Conservation (phyloP, 352 stramenopile species). For the Globisporangium alternatum region DNA sequence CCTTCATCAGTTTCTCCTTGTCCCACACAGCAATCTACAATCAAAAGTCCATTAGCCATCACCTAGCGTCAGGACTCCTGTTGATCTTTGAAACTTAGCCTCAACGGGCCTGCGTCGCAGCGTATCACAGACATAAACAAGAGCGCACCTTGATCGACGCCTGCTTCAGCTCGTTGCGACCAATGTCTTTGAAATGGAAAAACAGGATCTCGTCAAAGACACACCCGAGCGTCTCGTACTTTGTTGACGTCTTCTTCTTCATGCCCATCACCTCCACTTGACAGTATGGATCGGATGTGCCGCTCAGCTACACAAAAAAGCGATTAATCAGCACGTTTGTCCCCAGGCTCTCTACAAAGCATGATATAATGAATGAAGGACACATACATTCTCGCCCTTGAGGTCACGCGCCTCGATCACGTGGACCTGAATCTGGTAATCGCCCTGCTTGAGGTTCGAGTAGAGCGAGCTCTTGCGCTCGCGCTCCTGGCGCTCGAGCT, state of each 20-base stretch:
- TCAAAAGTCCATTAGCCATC: neutral
- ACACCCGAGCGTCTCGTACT: slow-evolving; percentile 73
- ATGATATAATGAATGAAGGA: neutral
- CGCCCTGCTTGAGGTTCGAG: slow-evolving; percentile 57
- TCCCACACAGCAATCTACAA: slow-evolving; percentile 69
- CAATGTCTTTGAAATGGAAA: slow-evolving; percentile 87
- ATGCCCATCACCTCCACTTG: slow-evolving; percentile 70
- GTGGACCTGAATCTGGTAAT: slow-evolving; percentile 86
- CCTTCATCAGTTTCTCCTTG: slow-evolving; percentile 59
- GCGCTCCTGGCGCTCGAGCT: slow-evolving; percentile 50
- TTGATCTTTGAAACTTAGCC: no score
- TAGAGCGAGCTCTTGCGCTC: slow-evolving; percentile 48
- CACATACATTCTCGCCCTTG: slow-evolving; percentile 81
- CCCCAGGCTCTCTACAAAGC: no score
- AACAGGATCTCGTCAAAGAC: slow-evolving; percentile 92
- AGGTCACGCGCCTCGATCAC: slow-evolving; percentile 86
- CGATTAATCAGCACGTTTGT: neutral
- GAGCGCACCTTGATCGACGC: slow-evolving; percentile 60
- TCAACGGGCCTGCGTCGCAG: neutral
- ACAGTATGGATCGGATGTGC: slow-evolving; percentile 88
- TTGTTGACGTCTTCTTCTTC: slow-evolving; percentile 79
- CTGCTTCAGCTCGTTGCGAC: slow-evolving; percentile 57
- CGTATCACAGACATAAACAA: neutral
- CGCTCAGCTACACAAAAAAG: slow-evolving; percentile 49
- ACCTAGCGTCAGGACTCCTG: neutral